Evolutionary conservation across 148 eudicot species (phyloP), one percentile per base, ranked within the genome.

Genomic region (Arctostaphylos glauca): DNA sequence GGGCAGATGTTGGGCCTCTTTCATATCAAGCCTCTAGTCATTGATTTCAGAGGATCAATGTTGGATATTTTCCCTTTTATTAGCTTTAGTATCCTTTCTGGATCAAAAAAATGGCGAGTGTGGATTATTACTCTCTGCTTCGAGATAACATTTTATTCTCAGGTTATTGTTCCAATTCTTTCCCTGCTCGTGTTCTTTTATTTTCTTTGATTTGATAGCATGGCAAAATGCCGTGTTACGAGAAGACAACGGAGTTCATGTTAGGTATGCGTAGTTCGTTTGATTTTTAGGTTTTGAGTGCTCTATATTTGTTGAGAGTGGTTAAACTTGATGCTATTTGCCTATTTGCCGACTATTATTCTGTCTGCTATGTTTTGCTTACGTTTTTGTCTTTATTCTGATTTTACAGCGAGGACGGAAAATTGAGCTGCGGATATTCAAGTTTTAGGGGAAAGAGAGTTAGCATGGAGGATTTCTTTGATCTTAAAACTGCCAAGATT

Each of bases 381-480:
- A 72, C 84, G 38, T 60, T 76, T 85, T 50, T 73, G 38, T 68
- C 79, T 86, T 47, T 83, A 73, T 83, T 67, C 78, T 78, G 67
- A 80, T 62, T 78, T 89, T 88, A 86, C 96, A 96, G 99, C 85
- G 97, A 96, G 86, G 94, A 94, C 86, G 97, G 97, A 83, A 93
- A 83, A 83, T 60, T 96, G 85, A 91, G 97, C 81, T 94, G 93
- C 83, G 99, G 99, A 23, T 96, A 87, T 86, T 90, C 99, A 71
- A 96, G 99, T 84, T 94, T 94, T 81, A 93, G 94, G 78, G 99
- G 99, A 80, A 96, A 92, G 85, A 94, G 99, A 89, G 91, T 91
- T 80, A 94, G 87, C 96, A 96, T 96, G 99, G 98, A 96, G 90
- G 99, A 96, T 80, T 96, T 90, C 86, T 96, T 82, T 88, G 98